Conservation (phyloP, 352 stramenopile species). For the Globisporangium okanoganense region DNA sequence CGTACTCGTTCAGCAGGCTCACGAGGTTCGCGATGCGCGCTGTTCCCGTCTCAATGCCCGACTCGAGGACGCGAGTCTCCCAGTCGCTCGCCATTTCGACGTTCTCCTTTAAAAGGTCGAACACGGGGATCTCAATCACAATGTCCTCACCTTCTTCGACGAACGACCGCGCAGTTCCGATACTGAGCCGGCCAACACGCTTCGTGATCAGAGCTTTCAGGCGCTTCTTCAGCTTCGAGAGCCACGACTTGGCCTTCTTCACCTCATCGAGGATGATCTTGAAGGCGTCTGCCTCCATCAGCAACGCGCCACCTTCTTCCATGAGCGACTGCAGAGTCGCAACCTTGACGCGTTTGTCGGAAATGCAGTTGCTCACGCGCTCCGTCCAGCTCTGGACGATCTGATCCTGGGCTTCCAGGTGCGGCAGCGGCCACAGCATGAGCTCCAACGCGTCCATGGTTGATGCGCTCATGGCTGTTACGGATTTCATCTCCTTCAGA, state of each 20-base stretch:
- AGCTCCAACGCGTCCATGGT: slow-evolving; percentile 40
- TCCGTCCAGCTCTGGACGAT: slow-evolving; percentile 63
- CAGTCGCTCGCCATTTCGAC: slow-evolving; percentile 74
- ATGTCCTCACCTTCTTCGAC: slow-evolving; percentile 83
- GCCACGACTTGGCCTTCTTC: slow-evolving; percentile 77
- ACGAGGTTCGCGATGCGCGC: slow-evolving; percentile 70
- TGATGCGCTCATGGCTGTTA: slow-evolving; percentile 19
- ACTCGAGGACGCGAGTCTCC: slow-evolving; percentile 71
- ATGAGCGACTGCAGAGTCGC: slow-evolving; percentile 54
- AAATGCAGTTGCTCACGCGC: slow-evolving; percentile 52
- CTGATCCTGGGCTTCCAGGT: slow-evolving; percentile 57
- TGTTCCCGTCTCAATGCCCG: slow-evolving; percentile 75
- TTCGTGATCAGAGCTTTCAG: slow-evolving; percentile 72
- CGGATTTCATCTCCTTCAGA: slow-evolving; percentile 22
- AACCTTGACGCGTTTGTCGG: slow-evolving; percentile 56
- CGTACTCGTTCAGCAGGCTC: slow-evolving; percentile 75
- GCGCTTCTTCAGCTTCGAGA: slow-evolving; percentile 83
- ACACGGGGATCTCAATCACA: slow-evolving; percentile 67
- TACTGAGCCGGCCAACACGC: slow-evolving; percentile 54
- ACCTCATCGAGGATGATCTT: slow-evolving; percentile 78
- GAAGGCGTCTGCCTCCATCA: slow-evolving; percentile 75
- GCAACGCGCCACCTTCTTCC: slow-evolving; percentile 45
- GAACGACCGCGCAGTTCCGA: slow-evolving; percentile 52
- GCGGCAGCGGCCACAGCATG: slow-evolving; percentile 74
- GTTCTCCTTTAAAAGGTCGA: slow-evolving; percentile 78